phyloP scores from a whole-genome alignment of 768 basidiomycete species.

The Russula olivacea region DNA sequence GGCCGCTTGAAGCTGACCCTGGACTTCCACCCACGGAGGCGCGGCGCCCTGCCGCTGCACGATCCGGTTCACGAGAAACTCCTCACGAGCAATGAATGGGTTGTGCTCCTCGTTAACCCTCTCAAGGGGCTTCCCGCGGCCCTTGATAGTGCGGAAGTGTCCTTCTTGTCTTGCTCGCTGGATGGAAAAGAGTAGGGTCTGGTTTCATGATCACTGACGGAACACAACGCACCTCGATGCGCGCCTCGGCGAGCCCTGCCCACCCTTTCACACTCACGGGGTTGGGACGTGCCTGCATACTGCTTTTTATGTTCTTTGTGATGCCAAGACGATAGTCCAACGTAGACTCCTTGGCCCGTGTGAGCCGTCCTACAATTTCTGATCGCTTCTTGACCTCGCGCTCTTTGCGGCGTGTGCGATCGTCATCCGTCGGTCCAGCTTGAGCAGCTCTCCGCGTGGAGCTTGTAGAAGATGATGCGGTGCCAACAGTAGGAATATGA shows the following conservation, averaged over 20 bases:
- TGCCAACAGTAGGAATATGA: constrained; percentile 30
- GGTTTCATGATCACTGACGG: not conserved
- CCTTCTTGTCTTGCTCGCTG: constrained; percentile 65
- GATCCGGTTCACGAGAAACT: constrained; percentile 82
- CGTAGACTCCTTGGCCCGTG: constrained; percentile 61
- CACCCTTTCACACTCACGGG: constrained; percentile 69
- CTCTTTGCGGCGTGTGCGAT: constrained; percentile 40
- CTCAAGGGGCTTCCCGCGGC: constrained; percentile 50
- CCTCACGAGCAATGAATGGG: constrained; percentile 66
- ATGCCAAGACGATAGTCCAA: constrained; percentile 72
- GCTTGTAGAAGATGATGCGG: constrained; percentile 14
- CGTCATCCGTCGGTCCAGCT: constrained; percentile 30
- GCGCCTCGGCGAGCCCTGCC: constrained; percentile 68
- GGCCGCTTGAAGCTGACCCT: constrained; percentile 64
- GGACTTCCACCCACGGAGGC: constrained; percentile 84
- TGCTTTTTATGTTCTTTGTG: constrained; percentile 28
- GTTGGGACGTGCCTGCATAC: constrained; percentile 36
- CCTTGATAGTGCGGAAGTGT: constrained; percentile 64
- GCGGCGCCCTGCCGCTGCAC: constrained; percentile 75
- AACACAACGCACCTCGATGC: constrained; percentile 55
- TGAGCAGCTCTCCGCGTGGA: not conserved
- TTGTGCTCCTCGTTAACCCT: constrained; percentile 45
- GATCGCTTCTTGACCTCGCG: constrained; percentile 48
- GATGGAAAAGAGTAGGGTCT: not conserved
- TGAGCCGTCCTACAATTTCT: constrained; percentile 50